Evolutionary conservation across 202 grass and related monocot genomes (phyloP).

Genomic region (Bolboschoenoplectus hybrid): DNA sequence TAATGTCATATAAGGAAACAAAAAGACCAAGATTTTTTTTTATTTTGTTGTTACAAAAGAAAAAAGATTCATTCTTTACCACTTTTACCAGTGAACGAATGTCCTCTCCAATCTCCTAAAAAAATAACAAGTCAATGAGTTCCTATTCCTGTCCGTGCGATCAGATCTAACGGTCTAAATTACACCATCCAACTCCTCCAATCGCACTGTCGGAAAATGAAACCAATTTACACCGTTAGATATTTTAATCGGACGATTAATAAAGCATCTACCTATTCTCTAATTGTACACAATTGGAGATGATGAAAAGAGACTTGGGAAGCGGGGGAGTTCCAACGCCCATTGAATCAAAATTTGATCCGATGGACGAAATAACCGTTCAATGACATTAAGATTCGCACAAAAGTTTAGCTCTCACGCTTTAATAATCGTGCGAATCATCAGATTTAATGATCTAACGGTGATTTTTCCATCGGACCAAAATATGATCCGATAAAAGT

Average conservation of each 20-base stretch:
- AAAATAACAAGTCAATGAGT: background rate
- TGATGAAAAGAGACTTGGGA: background rate
- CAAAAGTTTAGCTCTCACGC: too few relatives aligned
- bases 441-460: too few relatives aligned
- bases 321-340: too few relatives aligned
- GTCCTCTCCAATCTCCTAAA: background rate
- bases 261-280: background rate
- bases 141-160: background rate
- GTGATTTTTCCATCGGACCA: too few relatives aligned
- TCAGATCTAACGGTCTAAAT: constrained; percentile 11
- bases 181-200: background rate
- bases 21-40: background rate
- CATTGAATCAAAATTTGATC: too few relatives aligned
- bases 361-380: too few relatives aligned
- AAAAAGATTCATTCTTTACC: background rate
- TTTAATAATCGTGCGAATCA: too few relatives aligned
- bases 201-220: background rate
- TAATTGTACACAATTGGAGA: background rate
- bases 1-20: background rate
- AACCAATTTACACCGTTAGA: background rate
- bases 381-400: too few relatives aligned
- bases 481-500: too few relatives aligned
- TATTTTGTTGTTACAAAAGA: background rate
- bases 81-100: background rate
- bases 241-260: background rate